phyloP scores from a whole-genome alignment of 495 filamentous ascomycete genomes.

The Viridothelium virens region DNA sequence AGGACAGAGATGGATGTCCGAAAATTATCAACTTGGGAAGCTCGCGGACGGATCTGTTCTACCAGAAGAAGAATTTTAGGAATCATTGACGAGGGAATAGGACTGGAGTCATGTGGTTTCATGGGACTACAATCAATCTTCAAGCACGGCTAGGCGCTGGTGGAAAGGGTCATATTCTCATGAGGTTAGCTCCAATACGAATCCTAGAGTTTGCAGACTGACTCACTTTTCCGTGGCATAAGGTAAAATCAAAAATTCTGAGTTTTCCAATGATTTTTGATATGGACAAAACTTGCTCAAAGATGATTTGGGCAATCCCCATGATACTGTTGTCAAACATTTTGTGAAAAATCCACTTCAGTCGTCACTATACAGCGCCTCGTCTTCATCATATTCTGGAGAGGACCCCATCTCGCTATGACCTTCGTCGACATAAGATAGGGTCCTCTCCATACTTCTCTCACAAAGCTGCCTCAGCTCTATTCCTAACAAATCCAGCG shows the following conservation, averaged over 20 bases:
- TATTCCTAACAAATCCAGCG: neutral
- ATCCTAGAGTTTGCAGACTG: neutral
- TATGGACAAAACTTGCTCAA: neutral
- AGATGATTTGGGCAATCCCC: no score
- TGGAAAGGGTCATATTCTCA: neutral
- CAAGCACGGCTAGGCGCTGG: neutral
- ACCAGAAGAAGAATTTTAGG: conserved; percentile 57
- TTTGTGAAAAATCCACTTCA: neutral
- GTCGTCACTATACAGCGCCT: neutral
- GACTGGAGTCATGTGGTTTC: neutral
- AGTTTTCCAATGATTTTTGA: neutral
- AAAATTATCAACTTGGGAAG: conserved; percentile 99
- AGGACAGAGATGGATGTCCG: conserved; percentile 94
- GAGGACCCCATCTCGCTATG: neutral
- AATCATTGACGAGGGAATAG: conserved; percentile 22
- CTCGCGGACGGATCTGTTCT: conserved; percentile 89
- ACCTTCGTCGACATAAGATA: neutral
- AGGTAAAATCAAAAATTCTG: no score
- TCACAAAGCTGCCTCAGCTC: conserved; percentile 1
- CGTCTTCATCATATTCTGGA: neutral
- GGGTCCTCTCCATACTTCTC: neutral
- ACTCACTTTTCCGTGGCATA: neutral
- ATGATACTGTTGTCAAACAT: no score
- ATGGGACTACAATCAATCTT: neutral
- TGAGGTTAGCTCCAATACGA: neutral